Evolutionary conservation across 2,329 filamentous ascomycete species (phyloP), one percentile per base, ranked within the genome.

Genomic region (Zymoseptoria tritici): DNA sequence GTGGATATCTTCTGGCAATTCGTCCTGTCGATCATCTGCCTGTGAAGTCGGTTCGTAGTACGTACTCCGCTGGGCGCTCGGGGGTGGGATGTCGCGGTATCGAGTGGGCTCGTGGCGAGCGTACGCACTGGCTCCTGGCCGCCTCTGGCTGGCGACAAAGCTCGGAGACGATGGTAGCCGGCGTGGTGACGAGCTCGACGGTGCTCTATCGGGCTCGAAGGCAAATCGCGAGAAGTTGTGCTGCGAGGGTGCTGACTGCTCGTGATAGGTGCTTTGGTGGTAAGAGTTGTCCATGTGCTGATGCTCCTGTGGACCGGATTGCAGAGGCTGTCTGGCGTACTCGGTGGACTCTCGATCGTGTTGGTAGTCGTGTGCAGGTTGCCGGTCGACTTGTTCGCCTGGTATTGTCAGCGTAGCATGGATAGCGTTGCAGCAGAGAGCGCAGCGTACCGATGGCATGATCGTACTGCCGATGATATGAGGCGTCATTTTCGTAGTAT

Each of bases 91-190:
- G 16, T 42, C 36, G 36, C 36, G 36, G 36, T 42, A 42, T 16
- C 36, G 36, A 16, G 16, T 42, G 36, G 36, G 36, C 36, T 42
- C 36, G 36, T 42, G 36, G 36, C 36, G 36, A 42, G 36, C 11
- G 36, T 16, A 16, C 16, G 36, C 36, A 16, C 4, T 42, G 11
- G 36, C 11, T 42, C 13, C 36, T 42, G 36, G 36, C 16, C 11
- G 36, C 16, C 36, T 13, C 49, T 65, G 73, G 31, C 71, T 69
- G 16, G 75, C 76, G 49, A 63, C 70, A 54, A 75, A 70, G 2
- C 73, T 70, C 31, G 77, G 77, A 62, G 77, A 79, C 2, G 77
- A 79, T 13, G 72, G 65, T 2, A 73, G 60, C 22, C 64, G 57
- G 57, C 61, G 52, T 63, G 58, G 19, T 54, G 72, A 57, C 51